Base-by-base conservation (phyloP, 768 basidiomycete species). In the Leccinum rimulosum region DNA sequence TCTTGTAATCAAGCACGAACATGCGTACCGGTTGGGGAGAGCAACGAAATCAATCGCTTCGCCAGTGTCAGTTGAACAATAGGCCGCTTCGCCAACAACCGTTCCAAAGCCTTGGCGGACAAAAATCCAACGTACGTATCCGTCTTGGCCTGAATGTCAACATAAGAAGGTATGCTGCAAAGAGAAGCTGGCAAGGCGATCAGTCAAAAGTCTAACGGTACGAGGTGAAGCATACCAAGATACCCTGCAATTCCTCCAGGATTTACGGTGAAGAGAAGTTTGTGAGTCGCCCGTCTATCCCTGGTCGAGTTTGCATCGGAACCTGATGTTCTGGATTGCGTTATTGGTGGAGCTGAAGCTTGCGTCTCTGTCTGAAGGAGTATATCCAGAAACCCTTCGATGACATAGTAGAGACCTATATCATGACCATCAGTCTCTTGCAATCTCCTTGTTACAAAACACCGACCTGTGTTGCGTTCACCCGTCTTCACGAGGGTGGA, bases 211-310 rank as follows among this genome's bases (percentile, higher is more conserved):
- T 27, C 5, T n/a, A 14, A 49, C 7, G 5, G 5, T 19, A 36
- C n/a, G 10, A 52, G 1, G 36, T 36, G n/a, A 27, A 3, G 38
- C 80, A 60, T 64, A 91, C 91, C 89, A 27, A 99, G 80, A 73
- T 98, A 98, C 1, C 97, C 97, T 10, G 96, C 97, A 61, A 99
- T 97, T 0, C 97, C 97, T 57, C 97, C 97, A 14, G 95, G 92
- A 68, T 96, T 97, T 25, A 96, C 93, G 2, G 93, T 95, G 73
- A 97, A 99, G 25, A 99, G 80, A 10, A 89, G 80, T 68, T 89
- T 93, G 63, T 81, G 81, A 52, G 67, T 70, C 35, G 77, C 75
- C 6, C 71, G 67, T 56, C 70, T 76, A 52, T 71, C 43, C 9
- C 43, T 45, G 33, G 73, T 74, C 45, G 66, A 64, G 25, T 79